Conservation (phyloP, 345 rosid genomes). For the Eucalyptus marginata region DNA sequence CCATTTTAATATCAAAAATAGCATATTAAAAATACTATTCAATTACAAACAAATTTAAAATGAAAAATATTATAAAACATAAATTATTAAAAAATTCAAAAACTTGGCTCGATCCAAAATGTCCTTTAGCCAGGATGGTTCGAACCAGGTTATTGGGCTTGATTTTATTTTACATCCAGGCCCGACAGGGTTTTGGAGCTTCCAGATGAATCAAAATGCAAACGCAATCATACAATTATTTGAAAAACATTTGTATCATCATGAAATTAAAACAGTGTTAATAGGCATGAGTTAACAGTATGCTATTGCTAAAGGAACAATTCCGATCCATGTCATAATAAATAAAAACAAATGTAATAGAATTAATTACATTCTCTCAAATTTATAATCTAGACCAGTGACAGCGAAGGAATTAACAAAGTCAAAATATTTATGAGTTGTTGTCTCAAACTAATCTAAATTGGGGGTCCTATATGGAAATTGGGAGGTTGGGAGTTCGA, state of each 20-base stretch:
- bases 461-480: too few relatives aligned
- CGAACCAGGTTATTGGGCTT: neutral
- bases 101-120: too few relatives aligned
- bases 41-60: too few relatives aligned
- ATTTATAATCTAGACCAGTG: neutral
- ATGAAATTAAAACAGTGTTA: neutral
- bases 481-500: too few relatives aligned
- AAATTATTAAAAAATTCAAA: too few relatives aligned
- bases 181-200: neutral
- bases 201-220: neutral
- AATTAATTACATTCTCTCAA: neutral
- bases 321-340: neutral
- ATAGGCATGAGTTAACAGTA: neutral
- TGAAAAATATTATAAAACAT: too few relatives aligned
- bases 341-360: neutral
- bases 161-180: neutral
- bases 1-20: too few relatives aligned
- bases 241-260: neutral
- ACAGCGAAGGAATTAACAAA: neutral
- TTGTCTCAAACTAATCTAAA: too few relatives aligned
- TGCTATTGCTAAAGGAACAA: neutral
- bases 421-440: neutral
- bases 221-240: neutral
- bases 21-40: too few relatives aligned
- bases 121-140: too few relatives aligned